Conservation (phyloP, 208 protist genomes). For the Lotmaria passim region DNA sequence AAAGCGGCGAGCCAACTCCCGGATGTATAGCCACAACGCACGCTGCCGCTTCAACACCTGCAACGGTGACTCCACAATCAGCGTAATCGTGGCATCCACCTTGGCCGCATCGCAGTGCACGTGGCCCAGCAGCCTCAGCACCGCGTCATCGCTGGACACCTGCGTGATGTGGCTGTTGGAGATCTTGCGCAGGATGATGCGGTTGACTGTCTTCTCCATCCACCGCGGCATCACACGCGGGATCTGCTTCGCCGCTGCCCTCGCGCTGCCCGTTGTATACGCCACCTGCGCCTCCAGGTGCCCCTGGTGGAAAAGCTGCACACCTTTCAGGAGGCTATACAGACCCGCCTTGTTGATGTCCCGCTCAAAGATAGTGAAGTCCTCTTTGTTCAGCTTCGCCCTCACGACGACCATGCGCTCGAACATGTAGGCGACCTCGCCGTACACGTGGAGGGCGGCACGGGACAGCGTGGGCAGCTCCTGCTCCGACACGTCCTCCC, state of each 20-base stretch:
- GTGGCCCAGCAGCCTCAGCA: slow-evolving; percentile 65
- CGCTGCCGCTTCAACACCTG: slow-evolving; percentile 39
- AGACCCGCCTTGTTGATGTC: slow-evolving; percentile 49
- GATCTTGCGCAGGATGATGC: slow-evolving; percentile 38
- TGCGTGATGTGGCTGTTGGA: slow-evolving; percentile 19
- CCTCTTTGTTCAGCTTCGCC: slow-evolving; percentile 26
- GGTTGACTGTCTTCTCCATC: slow-evolving; percentile 47
- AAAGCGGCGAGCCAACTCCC: slow-evolving; percentile 50
- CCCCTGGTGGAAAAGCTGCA: slow-evolving; percentile 39
- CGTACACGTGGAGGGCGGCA: slow-evolving; percentile 53
- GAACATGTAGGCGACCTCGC: slow-evolving; percentile 67
- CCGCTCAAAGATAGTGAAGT: slow-evolving; percentile 42
- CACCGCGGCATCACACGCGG: slow-evolving; percentile 34
- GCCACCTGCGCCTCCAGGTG: slow-evolving; percentile 32
- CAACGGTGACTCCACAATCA: slow-evolving; percentile 46
- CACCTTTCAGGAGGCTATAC: slow-evolving; percentile 64
- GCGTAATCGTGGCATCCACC: slow-evolving; percentile 41
- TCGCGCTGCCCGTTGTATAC: slow-evolving; percentile 8
- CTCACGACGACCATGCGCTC: slow-evolving; percentile 58
- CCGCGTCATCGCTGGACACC: slow-evolving; percentile 41
- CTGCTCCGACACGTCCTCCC: slow-evolving; percentile 21
- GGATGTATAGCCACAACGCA: slow-evolving; percentile 48
- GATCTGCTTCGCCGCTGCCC: slow-evolving; percentile 3
- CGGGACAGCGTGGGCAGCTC: slow-evolving; percentile 28
- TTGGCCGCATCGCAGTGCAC: slow-evolving; percentile 58